phyloP scores from a whole-genome alignment of 1,284 basidiomycete genomes.

The Rhodotorula sp. region DNA sequence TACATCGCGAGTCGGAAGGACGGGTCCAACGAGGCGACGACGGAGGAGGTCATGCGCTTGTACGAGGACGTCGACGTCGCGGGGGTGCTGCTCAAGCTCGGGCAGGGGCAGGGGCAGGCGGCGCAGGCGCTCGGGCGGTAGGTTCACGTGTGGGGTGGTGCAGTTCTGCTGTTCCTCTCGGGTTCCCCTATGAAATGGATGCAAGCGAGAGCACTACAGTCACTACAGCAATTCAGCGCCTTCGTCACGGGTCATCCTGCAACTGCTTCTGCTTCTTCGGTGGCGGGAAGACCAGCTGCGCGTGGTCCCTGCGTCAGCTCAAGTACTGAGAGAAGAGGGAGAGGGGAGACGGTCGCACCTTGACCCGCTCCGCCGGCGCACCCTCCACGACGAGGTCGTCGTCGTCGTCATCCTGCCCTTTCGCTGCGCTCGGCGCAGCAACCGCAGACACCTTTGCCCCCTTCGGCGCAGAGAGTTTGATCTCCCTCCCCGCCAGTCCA shows the following conservation, averaged over 20 bases:
- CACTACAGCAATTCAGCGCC: too few relatives aligned
- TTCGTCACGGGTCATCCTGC: too few relatives aligned
- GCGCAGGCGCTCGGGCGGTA: neutral
- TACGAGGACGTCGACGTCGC: conserved; percentile 37
- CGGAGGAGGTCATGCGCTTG: conserved; percentile 19
- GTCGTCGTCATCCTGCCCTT: conserved; percentile 15
- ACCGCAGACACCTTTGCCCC: conserved; percentile 12
- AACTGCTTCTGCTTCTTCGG: neutral
- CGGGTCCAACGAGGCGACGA: conserved; percentile 21
- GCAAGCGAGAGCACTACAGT: too few relatives aligned
- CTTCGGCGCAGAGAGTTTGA: conserved; percentile 29
- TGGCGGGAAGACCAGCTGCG: neutral
- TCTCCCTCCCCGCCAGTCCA: conserved; percentile 4
- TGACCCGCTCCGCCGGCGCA: conserved; percentile 1
- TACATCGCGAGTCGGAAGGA: conserved; percentile 77
- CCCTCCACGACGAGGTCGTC: conserved; percentile 37
- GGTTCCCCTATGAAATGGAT: too few relatives aligned
- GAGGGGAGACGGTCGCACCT: conserved; percentile 5
- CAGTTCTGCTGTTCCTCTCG: too few relatives aligned
- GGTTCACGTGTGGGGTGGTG: too few relatives aligned
- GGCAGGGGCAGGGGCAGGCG: neutral
- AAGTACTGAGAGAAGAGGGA: too few relatives aligned
- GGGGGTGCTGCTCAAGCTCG: conserved; percentile 34
- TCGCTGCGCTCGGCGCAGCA: neutral
- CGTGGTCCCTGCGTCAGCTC: neutral